Percentiles rank a stretch among this genome's conserved stretches.
These are phyloP conservation scores for Diphasiastrum complanatum DNA, from an alignment of 83 land plant genomes.

Conservation along the genomic window DNA sequence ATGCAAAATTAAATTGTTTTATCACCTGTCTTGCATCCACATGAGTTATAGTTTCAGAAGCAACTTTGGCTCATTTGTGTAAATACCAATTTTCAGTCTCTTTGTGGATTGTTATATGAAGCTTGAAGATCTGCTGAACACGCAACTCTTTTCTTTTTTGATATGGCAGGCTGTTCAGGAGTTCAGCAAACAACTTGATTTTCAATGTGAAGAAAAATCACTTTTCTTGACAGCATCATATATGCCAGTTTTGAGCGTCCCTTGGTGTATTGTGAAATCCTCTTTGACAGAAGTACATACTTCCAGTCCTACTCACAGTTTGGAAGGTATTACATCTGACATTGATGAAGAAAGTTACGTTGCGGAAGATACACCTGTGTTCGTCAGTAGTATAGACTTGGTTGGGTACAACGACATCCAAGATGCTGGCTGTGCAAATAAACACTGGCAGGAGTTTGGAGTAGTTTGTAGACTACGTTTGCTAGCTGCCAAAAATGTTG, in stretches of 20 bases:
- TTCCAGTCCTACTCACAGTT: not conserved
- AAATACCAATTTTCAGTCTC: too few species aligned
- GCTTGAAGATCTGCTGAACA: too few species aligned
- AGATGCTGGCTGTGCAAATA: slow-evolving; percentile 28
- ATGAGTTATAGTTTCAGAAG: too few species aligned
- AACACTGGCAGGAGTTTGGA: slow-evolving; percentile 24
- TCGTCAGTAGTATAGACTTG: slow-evolving; percentile 26
- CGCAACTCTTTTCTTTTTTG: too few species aligned
- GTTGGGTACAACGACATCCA: slow-evolving; percentile 27
- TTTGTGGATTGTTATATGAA: too few species aligned
- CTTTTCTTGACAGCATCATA: slow-evolving; percentile 20
- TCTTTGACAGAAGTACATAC: slow-evolving; percentile 6
- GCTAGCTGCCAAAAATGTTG: slow-evolving; percentile 23
- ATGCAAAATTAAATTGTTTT: too few species aligned
- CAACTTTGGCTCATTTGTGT: too few species aligned
- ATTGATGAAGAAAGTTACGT: not conserved
- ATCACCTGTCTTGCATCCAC: too few species aligned
- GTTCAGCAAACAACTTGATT: slow-evolving; percentile 19
- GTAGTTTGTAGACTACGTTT: slow-evolving; percentile 23
- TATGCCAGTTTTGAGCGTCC: slow-evolving; percentile 5
- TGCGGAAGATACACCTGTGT: slow-evolving; percentile 23
- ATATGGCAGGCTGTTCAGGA: slow-evolving; percentile 36
- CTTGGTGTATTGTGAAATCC: slow-evolving; percentile 9
- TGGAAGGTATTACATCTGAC: not conserved
- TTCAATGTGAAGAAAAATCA: too few species aligned